Evolutionary conservation across 345 rosid genomes (phyloP), one percentile per base, ranked within the genome.

Genomic region (Brassica nigra): DNA sequence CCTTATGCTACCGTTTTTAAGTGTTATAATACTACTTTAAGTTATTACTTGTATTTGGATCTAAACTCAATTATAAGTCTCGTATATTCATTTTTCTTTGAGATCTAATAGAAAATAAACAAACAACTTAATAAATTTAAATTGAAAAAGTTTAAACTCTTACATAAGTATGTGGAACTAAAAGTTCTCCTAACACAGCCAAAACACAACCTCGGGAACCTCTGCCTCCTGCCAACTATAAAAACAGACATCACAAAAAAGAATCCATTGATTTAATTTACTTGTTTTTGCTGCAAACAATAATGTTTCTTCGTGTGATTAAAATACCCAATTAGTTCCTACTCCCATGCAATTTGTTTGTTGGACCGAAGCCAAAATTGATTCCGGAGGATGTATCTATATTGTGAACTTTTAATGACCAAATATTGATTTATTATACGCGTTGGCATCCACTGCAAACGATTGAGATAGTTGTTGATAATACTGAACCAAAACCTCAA

Each of bases 151-250:
- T 71, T 66, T 2, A 73, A 73, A 66, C 70, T 67, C 62, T 68
- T 79, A 79, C 64, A 37, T 37, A 69, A 37, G 66, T 52, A 62
- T 3, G 54, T 68, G 71, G 61, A 75, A 75, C 42, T 76, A 64
- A 75, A 61, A 79, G 47, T 62, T 54, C 78, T 66, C 66, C 80
- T 34, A 37, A 79, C 84, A 81, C 71, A 74, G 88, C 86, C 87
- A 89, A 85, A 85, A 12, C 36, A 85, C 61, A 62, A 62, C 85
- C 86, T 88, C 76, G 92, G 92, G 86, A 81, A 87, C 83, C 76
- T 87, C 85, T 82, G 66, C 82, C 73, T 68, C 87, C 85, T 85
- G 88, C 85, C 90, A 87, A 83, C 87, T 77, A 85, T 69, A 84
- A 57, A 87, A 89, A 82, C 84, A 77, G 91, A 90, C 92, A 85